A percentile compares a stretch with the other conserved stretches of the same genome.
Conservation (phyloP, 2,329 filamentous ascomycete species). For the Xylariaceae sp. region DNA sequence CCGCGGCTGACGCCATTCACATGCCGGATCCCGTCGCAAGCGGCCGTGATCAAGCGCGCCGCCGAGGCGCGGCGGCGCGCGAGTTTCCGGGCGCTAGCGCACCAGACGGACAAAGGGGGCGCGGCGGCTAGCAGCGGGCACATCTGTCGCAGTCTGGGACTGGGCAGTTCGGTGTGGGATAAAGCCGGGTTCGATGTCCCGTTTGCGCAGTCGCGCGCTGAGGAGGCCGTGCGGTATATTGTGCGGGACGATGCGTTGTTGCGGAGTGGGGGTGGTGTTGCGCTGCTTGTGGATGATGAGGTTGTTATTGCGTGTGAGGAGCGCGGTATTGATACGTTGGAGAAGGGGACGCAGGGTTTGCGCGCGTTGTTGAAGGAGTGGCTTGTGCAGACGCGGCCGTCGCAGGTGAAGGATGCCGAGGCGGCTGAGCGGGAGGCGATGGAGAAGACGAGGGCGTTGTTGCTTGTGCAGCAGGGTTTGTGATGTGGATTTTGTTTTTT, state of each 20-base stretch:
- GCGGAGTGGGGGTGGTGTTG: constrained; percentile 54
- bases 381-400: constrained; percentile 39
- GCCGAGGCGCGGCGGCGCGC: constrained; percentile 47
- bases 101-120: constrained; percentile 14
- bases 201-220: constrained; percentile 51
- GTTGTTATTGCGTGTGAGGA: constrained; percentile 65
- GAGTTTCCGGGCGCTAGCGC: constrained; percentile 43
- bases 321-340: constrained; percentile 56
- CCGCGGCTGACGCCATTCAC: constrained; percentile 69
- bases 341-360: constrained; percentile 53
- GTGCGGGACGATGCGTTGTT: constrained; percentile 67
- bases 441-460: constrained; percentile 28
- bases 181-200: constrained; percentile 44
- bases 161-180: constrained; percentile 48
- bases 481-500: background rate
- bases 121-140: constrained; percentile 20
- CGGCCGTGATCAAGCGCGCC: constrained; percentile 50
- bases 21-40: constrained; percentile 76
- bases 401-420: constrained; percentile 26
- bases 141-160: constrained; percentile 26
- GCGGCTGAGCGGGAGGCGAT: constrained; percentile 34
- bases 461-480: constrained; percentile 8
- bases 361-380: constrained; percentile 42
- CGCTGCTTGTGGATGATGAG: constrained; percentile 57
- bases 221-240: constrained; percentile 56